phyloP scores from a whole-genome alignment of 2,329 filamentous ascomycete genomes.

The Aspergillus sp. region DNA sequence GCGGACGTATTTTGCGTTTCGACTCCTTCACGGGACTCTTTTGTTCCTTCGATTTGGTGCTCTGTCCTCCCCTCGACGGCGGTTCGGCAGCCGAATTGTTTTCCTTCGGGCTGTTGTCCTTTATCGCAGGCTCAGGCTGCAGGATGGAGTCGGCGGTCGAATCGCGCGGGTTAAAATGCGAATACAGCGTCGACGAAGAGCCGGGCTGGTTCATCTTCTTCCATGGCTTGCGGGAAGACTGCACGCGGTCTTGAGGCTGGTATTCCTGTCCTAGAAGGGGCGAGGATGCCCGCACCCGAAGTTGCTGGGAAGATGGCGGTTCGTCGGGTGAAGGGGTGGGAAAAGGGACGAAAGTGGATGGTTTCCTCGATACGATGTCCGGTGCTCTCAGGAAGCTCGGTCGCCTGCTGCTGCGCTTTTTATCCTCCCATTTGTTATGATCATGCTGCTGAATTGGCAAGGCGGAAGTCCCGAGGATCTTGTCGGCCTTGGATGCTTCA shows the following conservation, averaged over 20 bases:
- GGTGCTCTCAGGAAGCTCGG: conserved; percentile 35
- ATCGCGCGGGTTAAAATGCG: conserved; percentile 39
- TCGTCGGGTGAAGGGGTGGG: conserved; percentile 13
- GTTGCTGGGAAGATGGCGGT: conserved; percentile 15
- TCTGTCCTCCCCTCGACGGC: conserved; percentile 11
- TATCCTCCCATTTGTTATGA: conserved; percentile 13
- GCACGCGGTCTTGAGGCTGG: conserved; percentile 16
- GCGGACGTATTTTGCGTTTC: conserved; percentile 31
- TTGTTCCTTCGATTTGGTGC: conserved; percentile 15
- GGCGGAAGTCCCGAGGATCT: conserved; percentile 22
- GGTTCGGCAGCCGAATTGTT: conserved; percentile 5
- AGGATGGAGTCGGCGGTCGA: conserved; percentile 24
- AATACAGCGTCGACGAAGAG: conserved; percentile 39
- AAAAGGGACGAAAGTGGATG: conserved; percentile 17
- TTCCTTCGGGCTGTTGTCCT: conserved; percentile 6
- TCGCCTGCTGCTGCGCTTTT: conserved; percentile 16
- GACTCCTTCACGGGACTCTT: conserved; percentile 21
- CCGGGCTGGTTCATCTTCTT: conserved; percentile 31
- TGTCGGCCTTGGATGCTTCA: conserved; percentile 22
- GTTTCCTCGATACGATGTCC: conserved; percentile 23
- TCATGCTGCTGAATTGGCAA: conserved; percentile 14
- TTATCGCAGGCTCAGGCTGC: conserved; percentile 14
- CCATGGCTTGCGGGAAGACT: conserved; percentile 23
- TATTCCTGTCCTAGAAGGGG: conserved; percentile 36
- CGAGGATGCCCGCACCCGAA: conserved; percentile 38